A percentile compares a stretch with the other conserved stretches of the same genome.
Evolutionary conservation across 1,284 basidiomycete species (phyloP).

Genomic region (Cerioporus squamosus): DNA sequence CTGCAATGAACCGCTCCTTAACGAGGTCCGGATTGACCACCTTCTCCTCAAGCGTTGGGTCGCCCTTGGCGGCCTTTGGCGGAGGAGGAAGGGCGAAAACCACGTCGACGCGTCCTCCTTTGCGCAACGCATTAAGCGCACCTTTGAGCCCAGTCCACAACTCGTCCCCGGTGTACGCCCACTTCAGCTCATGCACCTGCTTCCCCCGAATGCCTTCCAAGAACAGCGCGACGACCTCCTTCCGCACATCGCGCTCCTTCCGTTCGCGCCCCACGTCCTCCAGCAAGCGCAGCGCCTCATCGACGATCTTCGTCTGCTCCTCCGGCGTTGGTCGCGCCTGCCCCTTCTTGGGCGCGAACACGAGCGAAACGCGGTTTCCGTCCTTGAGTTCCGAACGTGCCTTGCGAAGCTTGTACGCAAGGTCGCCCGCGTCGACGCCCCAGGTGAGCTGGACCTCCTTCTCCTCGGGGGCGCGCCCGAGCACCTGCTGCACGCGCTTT

Average conservation of each 20-base stretch:
- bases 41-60: not conserved
- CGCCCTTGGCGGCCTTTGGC: conserved; percentile 9
- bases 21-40: conserved; percentile 13
- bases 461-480: conserved; percentile 41
- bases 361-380: conserved; percentile 61
- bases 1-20: conserved; percentile 43
- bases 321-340: conserved; percentile 33
- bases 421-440: conserved; percentile 62
- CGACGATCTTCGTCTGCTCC: conserved; percentile 29
- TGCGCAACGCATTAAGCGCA: conserved; percentile 9
- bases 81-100: conserved; percentile 18
- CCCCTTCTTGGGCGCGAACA: conserved; percentile 55
- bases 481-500: conserved; percentile 36
- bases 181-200: conserved; percentile 14
- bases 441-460: conserved; percentile 83
- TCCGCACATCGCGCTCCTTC: conserved; percentile 46
- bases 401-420: conserved; percentile 70
- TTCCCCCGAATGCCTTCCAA: conserved; percentile 36
- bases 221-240: conserved; percentile 45
- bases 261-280: conserved; percentile 56
- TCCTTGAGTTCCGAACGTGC: conserved; percentile 61
- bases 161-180: conserved; percentile 14
- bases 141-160: conserved; percentile 14
- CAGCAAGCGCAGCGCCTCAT: conserved; percentile 45
- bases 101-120: conserved; percentile 18